These are phyloP conservation scores for Eragrostis curvula DNA, from an alignment of 176 grass and related monocot genomes.

Conservation along the genomic window DNA sequence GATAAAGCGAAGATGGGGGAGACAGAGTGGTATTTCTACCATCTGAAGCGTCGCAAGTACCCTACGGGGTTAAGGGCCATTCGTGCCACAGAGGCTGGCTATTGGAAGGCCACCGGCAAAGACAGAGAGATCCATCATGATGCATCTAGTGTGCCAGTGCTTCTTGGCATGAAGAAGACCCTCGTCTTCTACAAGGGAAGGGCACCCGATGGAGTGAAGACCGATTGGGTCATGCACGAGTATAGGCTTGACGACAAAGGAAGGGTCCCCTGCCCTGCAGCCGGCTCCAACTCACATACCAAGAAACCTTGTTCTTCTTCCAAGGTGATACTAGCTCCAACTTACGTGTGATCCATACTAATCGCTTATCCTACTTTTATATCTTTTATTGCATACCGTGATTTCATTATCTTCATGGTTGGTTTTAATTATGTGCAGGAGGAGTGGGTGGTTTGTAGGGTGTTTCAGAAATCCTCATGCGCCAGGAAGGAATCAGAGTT, in stretches of 20 bases:
- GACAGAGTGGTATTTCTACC: constrained; percentile 64
- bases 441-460: constrained; percentile 63
- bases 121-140: constrained; percentile 47
- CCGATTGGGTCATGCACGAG: constrained; percentile 70
- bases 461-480: constrained; percentile 60
- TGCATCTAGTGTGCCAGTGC: rapidly evolving
- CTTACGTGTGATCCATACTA: background rate
- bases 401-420: background rate
- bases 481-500: constrained; percentile 3
- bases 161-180: constrained; percentile 67
- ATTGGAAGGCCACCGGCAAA: constrained; percentile 68
- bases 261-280: no score
- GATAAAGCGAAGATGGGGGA: constrained; percentile 54
- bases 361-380: background rate
- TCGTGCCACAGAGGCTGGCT: constrained; percentile 46
- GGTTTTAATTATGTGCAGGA: constrained; percentile 38
- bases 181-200: constrained; percentile 64
- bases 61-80: constrained; percentile 54
- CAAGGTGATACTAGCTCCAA: background rate
- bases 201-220: constrained; percentile 50
- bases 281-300: background rate
- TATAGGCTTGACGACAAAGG: constrained; percentile 43
- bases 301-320: background rate
- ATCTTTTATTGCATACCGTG: no score
- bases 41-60: constrained; percentile 58